Evolutionary conservation across 176 grass and related monocot species (phyloP).

Genomic region (Olyra latifolia): DNA sequence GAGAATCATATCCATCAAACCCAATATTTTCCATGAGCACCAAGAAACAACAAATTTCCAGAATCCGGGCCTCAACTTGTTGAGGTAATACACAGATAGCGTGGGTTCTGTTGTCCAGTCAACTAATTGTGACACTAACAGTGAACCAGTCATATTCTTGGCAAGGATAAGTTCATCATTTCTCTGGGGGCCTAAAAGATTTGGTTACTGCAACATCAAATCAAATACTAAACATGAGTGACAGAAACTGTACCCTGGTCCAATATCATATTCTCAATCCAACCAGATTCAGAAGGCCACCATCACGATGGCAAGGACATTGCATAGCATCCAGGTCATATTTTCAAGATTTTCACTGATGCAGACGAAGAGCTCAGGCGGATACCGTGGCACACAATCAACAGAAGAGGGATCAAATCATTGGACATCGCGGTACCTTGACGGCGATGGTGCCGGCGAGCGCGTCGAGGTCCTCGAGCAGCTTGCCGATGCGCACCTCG

Average conservation of each 20-base stretch:
- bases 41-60: not conserved
- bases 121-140: not conserved
- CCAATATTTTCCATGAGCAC: not conserved
- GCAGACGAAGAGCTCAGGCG: not conserved
- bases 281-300: not conserved
- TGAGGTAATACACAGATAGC: not conserved
- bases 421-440: constrained; percentile 44
- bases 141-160: not conserved
- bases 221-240: not conserved
- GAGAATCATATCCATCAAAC: not conserved
- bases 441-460: constrained; percentile 91
- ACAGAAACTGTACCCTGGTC: not conserved
- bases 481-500: constrained; percentile 85
- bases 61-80: not conserved
- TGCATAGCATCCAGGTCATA: not conserved
- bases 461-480: constrained; percentile 96
- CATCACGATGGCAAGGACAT: not conserved
- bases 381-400: not conserved
- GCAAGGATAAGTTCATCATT: too few relatives aligned
- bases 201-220: not conserved
- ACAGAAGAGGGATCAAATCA: not conserved
- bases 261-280: not conserved
- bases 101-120: not conserved
- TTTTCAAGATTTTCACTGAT: not conserved
- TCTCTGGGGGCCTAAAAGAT: not conserved